Base-by-base conservation (phyloP, 495 filamentous ascomycete species). In the Podospora pseudoanserina region DNA sequence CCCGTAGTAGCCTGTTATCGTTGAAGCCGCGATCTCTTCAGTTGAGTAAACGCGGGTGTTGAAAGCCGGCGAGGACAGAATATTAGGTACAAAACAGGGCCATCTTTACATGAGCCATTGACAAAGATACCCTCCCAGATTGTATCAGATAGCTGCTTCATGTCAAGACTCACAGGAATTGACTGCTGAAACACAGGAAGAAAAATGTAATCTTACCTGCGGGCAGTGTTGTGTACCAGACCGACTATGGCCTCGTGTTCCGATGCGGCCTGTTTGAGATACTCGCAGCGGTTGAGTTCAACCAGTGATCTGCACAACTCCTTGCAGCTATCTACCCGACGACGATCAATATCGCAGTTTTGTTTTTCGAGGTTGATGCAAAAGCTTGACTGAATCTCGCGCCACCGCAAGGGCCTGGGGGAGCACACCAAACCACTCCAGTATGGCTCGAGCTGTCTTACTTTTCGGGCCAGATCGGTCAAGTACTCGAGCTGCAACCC, bases 351-450 rank as follows among this genome's bases (percentile, higher is more conserved):
- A 9, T 65, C 54, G 54, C 28, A n/a, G n/a, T 13, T 59, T 28
- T 19, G 23, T 5, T n/a, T 20, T 7, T 65, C 53, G 23, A 34
- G 4, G 23, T 65, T 20, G 53, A 65, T 65, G 18, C 54, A 65
- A 26, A 65, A 65, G 7, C 16, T n/a, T 23, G 49, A 26, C 55
- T 65, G 53, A 16, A 65, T 65, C 54, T 65, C 64, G n/a, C 44
- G 56, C 64, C 64, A 65, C 20, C 34, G 26, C 16, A 65, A 54
- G n/a, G 64, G 26, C 9, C 64, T n/a, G 28, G 20, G 20, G 9
- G 64, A 56, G n/a, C 64, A 65, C 11, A 65, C 27, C 18, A 65
- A 65, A 20, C 26, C 18, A 19, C 1, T 54, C 64, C 2, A 65
- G 64, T 6, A 65, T 58, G 16, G 18, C 5, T 28, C 5, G 18